Percentiles rank a stretch among this genome's conserved stretches.
Evolutionary conservation across 805 yeast species (phyloP).

Genomic region (Wickerhamomyces alni): DNA sequence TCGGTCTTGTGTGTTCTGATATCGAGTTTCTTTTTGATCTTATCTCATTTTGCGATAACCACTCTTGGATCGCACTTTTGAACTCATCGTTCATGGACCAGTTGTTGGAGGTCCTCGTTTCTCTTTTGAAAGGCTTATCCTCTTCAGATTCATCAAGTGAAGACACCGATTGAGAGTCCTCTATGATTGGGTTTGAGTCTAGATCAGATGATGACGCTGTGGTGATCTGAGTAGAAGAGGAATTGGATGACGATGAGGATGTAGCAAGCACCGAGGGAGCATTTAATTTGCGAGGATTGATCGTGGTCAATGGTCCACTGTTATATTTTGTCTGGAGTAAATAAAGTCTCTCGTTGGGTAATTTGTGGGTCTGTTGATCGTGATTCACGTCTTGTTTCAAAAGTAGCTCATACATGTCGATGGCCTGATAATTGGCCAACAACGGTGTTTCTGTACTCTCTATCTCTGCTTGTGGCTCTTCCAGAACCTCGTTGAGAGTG

Average conservation of each 20-base stretch:
- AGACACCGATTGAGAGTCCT: conserved; percentile 5
- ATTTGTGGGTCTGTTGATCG: not conserved
- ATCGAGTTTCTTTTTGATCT: not conserved
- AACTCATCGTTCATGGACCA: conserved; percentile 25
- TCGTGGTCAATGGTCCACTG: conserved; percentile 10
- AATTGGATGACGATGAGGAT: conserved; percentile 4
- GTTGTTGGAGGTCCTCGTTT: not conserved
- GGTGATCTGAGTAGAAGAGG: conserved; percentile 5
- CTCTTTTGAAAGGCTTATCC: not conserved
- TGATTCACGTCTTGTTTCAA: not conserved
- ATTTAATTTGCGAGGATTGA: conserved; percentile 15
- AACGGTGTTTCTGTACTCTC: too few relatives aligned
- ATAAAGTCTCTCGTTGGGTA: not conserved
- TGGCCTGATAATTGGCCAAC: too few relatives aligned
- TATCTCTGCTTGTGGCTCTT: too few relatives aligned
- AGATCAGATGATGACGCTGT: not conserved
- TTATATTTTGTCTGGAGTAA: conserved; percentile 1
- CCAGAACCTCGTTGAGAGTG: not conserved
- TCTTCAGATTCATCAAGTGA: conserved; percentile 4
- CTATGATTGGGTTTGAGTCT: conserved; percentile 1
- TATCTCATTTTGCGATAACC: conserved; percentile 20
- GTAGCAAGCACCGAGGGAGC: not conserved
- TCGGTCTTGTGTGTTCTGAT: conserved; percentile 3
- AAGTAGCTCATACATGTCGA: conserved; percentile 4
- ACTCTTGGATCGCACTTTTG: conserved; percentile 20